phyloP scores from a whole-genome alignment of 306 rosid species.

The Geum urbanum region DNA sequence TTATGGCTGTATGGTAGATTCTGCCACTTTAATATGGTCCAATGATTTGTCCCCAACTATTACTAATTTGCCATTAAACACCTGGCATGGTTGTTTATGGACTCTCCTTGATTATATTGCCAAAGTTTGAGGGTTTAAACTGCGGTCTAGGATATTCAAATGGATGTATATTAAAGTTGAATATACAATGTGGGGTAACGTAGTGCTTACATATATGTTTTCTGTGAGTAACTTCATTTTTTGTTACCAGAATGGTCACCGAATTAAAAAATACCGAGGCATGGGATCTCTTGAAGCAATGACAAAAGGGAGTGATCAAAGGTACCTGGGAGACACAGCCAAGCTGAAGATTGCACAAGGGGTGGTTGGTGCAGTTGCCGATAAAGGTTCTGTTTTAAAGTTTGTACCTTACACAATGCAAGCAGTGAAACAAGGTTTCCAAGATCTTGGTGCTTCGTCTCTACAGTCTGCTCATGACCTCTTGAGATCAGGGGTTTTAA shows the following conservation, averaged over 20 bases:
- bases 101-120: background rate
- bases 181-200: background rate
- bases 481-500: constrained; percentile 54
- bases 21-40: background rate
- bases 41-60: background rate
- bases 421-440: constrained; percentile 97
- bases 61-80: too few species aligned
- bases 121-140: background rate
- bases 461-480: constrained; percentile 85
- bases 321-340: constrained; percentile 82
- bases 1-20: background rate
- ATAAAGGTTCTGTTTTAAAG: constrained; percentile 87
- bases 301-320: constrained; percentile 88
- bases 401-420: constrained; percentile 89
- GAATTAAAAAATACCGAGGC: constrained; percentile 80
- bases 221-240: constrained; percentile 18
- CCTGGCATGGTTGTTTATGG: background rate
- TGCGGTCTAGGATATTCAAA: background rate
- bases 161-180: background rate
- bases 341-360: constrained; percentile 93
- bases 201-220: background rate
- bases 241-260: constrained; percentile 57
- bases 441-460: constrained; percentile 90
- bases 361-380: constrained; percentile 91
- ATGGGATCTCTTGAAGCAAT: constrained; percentile 99